Conservation (phyloP, 192 early-diverging fungal species). For the Gaertneriomyces sp. region DNA sequence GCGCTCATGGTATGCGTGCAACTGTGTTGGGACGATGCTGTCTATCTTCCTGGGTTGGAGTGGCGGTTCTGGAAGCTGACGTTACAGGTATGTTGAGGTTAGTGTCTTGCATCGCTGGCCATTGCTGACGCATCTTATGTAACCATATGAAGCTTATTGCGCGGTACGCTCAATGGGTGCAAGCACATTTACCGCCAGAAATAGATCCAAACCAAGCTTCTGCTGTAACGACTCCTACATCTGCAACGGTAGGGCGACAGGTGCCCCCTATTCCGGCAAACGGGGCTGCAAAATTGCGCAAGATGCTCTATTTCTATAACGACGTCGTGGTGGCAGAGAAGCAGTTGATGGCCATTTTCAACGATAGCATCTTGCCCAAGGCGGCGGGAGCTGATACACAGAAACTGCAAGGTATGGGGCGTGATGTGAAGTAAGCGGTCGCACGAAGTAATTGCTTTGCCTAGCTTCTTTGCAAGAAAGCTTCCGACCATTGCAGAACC, state of each 20-base stretch:
- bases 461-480: constrained; percentile 4
- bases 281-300: constrained; percentile 11
- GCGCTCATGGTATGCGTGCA: constrained; percentile 22
- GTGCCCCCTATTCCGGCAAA: constrained; percentile 3
- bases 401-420: constrained; percentile 12
- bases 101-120: no score
- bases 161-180: constrained; percentile 24
- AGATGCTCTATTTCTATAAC: constrained; percentile 32
- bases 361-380: constrained; percentile 10
- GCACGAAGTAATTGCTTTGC: not conserved
- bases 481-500: constrained; percentile 6
- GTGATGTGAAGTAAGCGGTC: no score
- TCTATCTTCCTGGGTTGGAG: constrained; percentile 24
- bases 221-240: not conserved
- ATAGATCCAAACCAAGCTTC: not conserved
- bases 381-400: not conserved
- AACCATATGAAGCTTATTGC: constrained; percentile 13
- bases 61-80: constrained; percentile 42
- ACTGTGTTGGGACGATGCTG: constrained; percentile 35
- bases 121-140: not conserved
- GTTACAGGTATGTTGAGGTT: constrained; percentile 24
- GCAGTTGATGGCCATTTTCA: constrained; percentile 19
- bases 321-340: no score
- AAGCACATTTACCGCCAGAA: constrained; percentile 7
- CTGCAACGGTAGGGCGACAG: not conserved